phyloP scores from a whole-genome alignment of 2,329 filamentous ascomycete species.

The Chrysoporthe cubensis region DNA sequence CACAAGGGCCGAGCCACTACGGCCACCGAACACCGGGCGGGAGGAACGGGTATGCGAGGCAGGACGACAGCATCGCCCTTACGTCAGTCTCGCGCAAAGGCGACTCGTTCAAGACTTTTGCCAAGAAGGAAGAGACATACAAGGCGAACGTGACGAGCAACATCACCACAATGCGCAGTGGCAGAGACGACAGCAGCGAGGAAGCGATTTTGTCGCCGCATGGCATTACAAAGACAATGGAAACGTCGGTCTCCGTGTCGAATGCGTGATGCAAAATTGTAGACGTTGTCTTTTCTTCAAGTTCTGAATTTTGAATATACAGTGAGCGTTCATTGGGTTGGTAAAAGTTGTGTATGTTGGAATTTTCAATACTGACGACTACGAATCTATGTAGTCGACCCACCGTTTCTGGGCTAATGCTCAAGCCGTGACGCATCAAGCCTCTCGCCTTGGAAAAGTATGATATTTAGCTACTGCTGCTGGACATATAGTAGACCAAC shows the following conservation, averaged over 20 bases:
- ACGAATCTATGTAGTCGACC: no score
- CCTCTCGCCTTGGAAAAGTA: no score
- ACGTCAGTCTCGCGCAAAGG: slow-evolving; percentile 9
- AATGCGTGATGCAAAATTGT: not conserved
- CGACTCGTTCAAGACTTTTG: slow-evolving; percentile 9
- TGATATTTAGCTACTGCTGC: no score
- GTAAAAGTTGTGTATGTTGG: no score
- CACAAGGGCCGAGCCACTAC: slow-evolving; percentile 1
- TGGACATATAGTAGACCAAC: no score
- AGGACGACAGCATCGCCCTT: slow-evolving; percentile 12
- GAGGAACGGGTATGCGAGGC: slow-evolving; percentile 5
- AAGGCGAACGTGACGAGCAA: slow-evolving; percentile 8
- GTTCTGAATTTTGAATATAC: not conserved
- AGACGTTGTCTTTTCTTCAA: not conserved
- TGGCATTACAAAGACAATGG: slow-evolving; percentile 8
- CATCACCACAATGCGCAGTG: not conserved
- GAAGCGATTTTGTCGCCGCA: slow-evolving; percentile 4
- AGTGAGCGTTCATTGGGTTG: not conserved
- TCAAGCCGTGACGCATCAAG: no score
- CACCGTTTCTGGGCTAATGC: no score
- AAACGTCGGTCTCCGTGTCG: slow-evolving; percentile 9
- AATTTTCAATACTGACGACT: no score
- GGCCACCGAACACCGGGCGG: not conserved
- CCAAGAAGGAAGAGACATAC: slow-evolving; percentile 8
- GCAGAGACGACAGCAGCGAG: not conserved